These are phyloP conservation scores for Grigorovia humatica DNA, from an alignment of 805 yeast species.

Conservation along the genomic window DNA sequence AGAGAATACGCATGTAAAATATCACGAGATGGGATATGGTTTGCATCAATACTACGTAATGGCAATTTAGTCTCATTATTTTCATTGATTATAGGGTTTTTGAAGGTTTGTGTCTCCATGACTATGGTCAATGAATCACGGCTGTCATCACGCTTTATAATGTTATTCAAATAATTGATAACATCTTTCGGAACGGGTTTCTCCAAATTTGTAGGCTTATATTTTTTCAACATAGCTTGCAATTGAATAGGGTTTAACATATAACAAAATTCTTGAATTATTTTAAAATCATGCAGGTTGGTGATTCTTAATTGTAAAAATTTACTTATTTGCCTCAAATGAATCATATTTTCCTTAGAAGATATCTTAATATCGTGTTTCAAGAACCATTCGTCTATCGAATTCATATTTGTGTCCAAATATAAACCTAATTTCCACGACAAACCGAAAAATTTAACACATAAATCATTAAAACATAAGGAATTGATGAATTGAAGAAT, in stretches of 20 bases:
- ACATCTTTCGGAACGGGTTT: slow-evolving; percentile 7
- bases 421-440: slow-evolving; percentile 9
- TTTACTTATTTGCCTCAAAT: slow-evolving; percentile 7
- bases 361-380: slow-evolving; percentile 1
- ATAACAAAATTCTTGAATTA: slow-evolving; percentile 9
- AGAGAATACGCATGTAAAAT: neutral
- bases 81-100: slow-evolving; percentile 1
- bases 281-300: slow-evolving; percentile 5
- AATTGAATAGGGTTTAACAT: slow-evolving; percentile 6
- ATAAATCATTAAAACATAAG: slow-evolving; percentile 8
- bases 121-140: slow-evolving; percentile 2
- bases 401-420: slow-evolving; percentile 2
- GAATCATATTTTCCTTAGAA: neutral
- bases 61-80: neutral
- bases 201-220: slow-evolving; percentile 6
- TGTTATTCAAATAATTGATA: slow-evolving; percentile 5
- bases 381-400: slow-evolving; percentile 5
- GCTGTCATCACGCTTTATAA: slow-evolving; percentile 4
- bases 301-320: slow-evolving; percentile 10
- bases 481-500: slow-evolving; percentile 5
- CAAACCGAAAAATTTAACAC: slow-evolving; percentile 6
- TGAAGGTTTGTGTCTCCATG: slow-evolving; percentile 1
- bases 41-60: neutral
- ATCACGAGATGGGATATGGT: neutral
- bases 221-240: slow-evolving; percentile 9